A percentile compares a stretch with the other conserved stretches of the same genome.
Conservation (phyloP, 2,329 filamentous ascomycete genomes). For the Davidsoniella neocaledoniae region DNA sequence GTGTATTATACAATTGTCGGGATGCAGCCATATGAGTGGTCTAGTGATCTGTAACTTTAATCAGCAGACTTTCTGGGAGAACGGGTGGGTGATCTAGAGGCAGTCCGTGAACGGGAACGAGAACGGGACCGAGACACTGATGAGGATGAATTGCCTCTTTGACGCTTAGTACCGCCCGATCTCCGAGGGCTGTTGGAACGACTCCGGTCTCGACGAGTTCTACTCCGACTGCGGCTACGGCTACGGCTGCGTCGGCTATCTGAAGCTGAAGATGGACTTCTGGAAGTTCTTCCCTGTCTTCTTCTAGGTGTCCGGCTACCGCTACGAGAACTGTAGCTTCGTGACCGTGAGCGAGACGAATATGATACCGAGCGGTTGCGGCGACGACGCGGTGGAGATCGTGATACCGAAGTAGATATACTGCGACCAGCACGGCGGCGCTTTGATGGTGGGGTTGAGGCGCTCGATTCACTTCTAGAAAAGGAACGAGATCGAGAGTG, state of each 20-base stretch:
- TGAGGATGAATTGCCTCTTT: conserved; percentile 12
- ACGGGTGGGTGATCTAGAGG: too few species aligned
- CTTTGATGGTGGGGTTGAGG: conserved; percentile 10
- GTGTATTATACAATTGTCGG: background rate
- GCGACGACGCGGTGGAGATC: conserved; percentile 3
- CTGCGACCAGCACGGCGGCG: conserved; percentile 7
- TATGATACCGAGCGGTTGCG: conserved; percentile 4
- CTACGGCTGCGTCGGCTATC: conserved; percentile 15
- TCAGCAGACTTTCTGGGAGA: conserved; percentile 38
- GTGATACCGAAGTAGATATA: background rate
- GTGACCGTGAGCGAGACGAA: conserved; percentile 6
- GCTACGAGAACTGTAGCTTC: conserved; percentile 12
- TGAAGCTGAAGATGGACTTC: conserved; percentile 11
- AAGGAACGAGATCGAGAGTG: conserved; percentile 16
- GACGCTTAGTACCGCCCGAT: background rate
- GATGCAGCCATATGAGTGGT: background rate
- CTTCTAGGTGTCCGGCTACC: conserved; percentile 5
- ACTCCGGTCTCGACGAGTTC: background rate
- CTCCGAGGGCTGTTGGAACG: conserved; percentile 8
- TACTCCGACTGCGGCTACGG: conserved; percentile 11
- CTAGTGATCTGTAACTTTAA: conserved; percentile 21
- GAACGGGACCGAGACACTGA: conserved; percentile 6
- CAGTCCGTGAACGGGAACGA: conserved; percentile 12
- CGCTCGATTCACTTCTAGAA: conserved; percentile 12
- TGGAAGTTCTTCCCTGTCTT: conserved; percentile 7